Percentiles rank a stretch among this genome's conserved stretches.
These are phyloP conservation scores for Globisporangium paroecandrum DNA, from an alignment of 352 stramenopile genomes.

Conservation along the genomic window DNA sequence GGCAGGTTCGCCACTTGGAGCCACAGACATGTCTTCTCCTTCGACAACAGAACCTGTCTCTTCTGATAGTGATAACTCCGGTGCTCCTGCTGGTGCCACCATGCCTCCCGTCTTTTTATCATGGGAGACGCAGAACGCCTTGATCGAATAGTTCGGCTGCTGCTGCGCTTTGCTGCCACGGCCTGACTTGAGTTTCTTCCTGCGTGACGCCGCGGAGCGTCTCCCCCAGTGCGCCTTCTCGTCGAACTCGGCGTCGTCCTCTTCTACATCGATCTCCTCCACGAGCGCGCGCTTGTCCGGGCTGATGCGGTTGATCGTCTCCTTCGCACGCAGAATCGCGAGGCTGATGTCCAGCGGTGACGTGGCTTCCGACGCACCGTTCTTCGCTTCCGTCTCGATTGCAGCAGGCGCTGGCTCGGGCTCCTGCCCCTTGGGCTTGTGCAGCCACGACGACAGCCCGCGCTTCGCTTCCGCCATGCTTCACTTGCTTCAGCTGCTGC, in stretches of 20 bases:
- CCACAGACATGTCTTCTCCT: not conserved
- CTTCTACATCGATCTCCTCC: constrained; percentile 71
- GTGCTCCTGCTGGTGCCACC: not conserved
- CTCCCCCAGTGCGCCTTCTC: constrained; percentile 60
- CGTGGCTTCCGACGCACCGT: constrained; percentile 9
- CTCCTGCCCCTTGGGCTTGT: constrained; percentile 15
- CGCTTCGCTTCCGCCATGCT: constrained; percentile 27
- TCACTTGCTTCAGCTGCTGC: not conserved
- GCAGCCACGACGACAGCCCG: constrained; percentile 41
- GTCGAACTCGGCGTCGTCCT: constrained; percentile 72
- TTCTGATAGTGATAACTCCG: not conserved
- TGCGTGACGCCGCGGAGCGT: constrained; percentile 24
- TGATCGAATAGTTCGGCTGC: constrained; percentile 57
- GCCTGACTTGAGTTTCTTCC: constrained; percentile 17
- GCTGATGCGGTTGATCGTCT: constrained; percentile 48
- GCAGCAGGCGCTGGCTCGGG: not conserved
- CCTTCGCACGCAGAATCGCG: constrained; percentile 33
- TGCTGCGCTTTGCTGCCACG: constrained; percentile 42
- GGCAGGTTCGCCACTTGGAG: not conserved
- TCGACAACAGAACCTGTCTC: not conserved
- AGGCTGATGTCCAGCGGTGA: constrained; percentile 44
- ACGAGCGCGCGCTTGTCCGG: constrained; percentile 48
- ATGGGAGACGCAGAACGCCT: constrained; percentile 45
- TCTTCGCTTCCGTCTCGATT: not conserved
- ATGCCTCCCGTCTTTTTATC: too few relatives aligned